These are phyloP conservation scores for Coemansia sp. DNA, from an alignment of 192 early-diverging fungal genomes.

Conservation along the genomic window DNA sequence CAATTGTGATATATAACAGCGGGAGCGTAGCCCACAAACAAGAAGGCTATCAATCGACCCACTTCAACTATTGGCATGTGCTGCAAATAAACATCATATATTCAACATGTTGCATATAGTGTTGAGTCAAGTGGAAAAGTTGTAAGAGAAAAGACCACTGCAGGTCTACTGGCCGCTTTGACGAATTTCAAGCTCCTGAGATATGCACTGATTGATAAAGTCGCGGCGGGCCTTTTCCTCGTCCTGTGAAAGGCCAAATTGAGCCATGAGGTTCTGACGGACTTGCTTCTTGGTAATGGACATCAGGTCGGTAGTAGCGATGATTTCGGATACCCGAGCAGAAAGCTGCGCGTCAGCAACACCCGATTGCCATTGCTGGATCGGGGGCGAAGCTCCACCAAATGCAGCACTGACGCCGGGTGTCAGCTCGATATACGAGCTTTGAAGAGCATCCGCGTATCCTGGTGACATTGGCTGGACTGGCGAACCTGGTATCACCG, in stretches of 20 bases:
- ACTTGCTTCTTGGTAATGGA: constrained; percentile 99
- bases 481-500: background rate
- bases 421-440: background rate
- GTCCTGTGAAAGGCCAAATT: constrained; percentile 65
- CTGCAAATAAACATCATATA: background rate
- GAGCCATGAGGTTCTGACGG: constrained; percentile 78
- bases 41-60: background rate
- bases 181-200: constrained; percentile 35
- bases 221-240: constrained; percentile 83
- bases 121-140: background rate
- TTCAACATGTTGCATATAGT: background rate
- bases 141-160: background rate
- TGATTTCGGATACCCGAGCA: constrained; percentile 69
- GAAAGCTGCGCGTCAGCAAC: constrained; percentile 72
- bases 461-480: constrained; percentile 11
- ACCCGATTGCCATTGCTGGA: constrained; percentile 46
- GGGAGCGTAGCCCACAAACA: background rate
- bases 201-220: constrained; percentile 87
- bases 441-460: constrained; percentile 5
- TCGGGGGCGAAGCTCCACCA: background rate
- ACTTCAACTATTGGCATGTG: background rate
- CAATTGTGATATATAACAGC: background rate
- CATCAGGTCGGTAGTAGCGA: constrained; percentile 91
- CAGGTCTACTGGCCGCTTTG: constrained; percentile 12
- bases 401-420: background rate